Conservation (phyloP, 306 rosid species). For the Leucaena leucocephala region DNA sequence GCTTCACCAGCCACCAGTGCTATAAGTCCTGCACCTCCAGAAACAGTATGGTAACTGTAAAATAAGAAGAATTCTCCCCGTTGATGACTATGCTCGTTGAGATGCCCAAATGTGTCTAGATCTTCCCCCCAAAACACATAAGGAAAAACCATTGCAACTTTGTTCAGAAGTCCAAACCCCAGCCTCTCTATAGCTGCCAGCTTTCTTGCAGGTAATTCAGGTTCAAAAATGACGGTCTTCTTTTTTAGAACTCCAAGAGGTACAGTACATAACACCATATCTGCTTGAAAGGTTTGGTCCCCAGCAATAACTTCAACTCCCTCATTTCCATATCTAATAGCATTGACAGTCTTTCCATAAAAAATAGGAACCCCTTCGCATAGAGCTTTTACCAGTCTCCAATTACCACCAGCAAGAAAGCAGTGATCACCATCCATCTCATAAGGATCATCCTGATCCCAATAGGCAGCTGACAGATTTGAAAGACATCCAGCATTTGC, state of each 20-base stretch:
- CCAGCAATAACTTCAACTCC: slow-evolving; percentile 83
- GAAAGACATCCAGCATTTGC: slow-evolving; percentile 99
- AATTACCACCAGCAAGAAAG: slow-evolving; percentile 92
- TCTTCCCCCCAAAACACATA: slow-evolving; percentile 97
- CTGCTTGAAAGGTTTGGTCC: slow-evolving; percentile 73
- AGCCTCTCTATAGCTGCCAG: slow-evolving; percentile 77
- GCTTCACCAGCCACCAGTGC: slow-evolving; percentile 99
- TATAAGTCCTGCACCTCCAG: slow-evolving; percentile 82
- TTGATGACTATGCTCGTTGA: slow-evolving; percentile 62
- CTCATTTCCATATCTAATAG: slow-evolving; percentile 66
- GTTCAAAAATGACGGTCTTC: slow-evolving; percentile 63
- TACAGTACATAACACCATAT: slow-evolving; percentile 79
- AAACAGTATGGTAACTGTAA: slow-evolving; percentile 90
- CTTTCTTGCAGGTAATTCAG: slow-evolving; percentile 82
- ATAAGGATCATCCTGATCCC: slow-evolving; percentile 98
- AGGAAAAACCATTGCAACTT: slow-evolving; percentile 91
- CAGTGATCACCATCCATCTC: slow-evolving; percentile 99
- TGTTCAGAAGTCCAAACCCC: slow-evolving; percentile 94
- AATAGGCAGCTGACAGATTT: slow-evolving; percentile 82
- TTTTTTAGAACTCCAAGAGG: slow-evolving; percentile 94
- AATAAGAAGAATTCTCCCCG: slow-evolving; percentile 96
- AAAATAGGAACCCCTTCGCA: slow-evolving; percentile 84
- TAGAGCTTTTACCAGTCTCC: slow-evolving; percentile 80
- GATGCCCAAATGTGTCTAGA: slow-evolving; percentile 91
- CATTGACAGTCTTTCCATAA: slow-evolving; percentile 63